Evolutionary conservation across 129 eudicot species (phyloP).

Genomic region (Lactuca sativa): DNA sequence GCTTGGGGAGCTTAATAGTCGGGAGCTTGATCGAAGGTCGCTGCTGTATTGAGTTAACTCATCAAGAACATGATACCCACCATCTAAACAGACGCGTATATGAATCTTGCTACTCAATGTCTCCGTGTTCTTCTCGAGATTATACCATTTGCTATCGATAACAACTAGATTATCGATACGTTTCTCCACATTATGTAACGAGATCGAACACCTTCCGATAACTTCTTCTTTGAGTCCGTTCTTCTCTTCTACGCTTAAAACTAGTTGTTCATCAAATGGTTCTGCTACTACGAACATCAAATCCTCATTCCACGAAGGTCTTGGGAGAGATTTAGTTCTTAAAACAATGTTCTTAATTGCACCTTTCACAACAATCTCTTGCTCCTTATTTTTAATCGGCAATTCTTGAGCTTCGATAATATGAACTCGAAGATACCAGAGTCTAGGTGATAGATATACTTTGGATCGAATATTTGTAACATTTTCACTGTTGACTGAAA

Average conservation of each 20-base stretch:
- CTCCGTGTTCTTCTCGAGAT: conserved; percentile 43
- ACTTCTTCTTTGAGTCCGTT: conserved; percentile 47
- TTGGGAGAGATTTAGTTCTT: conserved; percentile 46
- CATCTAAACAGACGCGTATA: conserved; percentile 50
- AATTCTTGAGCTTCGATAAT: conserved; percentile 56
- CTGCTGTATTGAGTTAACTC: conserved; percentile 54
- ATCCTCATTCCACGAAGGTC: conserved; percentile 59
- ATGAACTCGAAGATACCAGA: conserved; percentile 56
- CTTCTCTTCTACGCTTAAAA: conserved; percentile 51
- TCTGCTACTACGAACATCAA: conserved; percentile 4
- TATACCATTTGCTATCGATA: conserved; percentile 41
- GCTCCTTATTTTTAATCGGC: conserved; percentile 37
- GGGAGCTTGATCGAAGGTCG: conserved; percentile 48
- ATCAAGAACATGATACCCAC: conserved; percentile 55
- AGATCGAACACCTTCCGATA: conserved; percentile 48
- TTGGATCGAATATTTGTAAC: conserved; percentile 42
- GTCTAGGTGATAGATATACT: conserved; percentile 54
- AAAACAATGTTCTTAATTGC: conserved; percentile 44
- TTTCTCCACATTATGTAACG: conserved; percentile 45
- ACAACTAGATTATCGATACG: conserved; percentile 43
- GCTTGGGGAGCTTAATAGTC: conserved; percentile 45
- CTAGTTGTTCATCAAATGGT: conserved; percentile 52
- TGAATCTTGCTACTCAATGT: conserved; percentile 46
- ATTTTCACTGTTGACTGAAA: conserved; percentile 36
- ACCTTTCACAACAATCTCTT: conserved; percentile 51